A percentile compares a stretch with the other conserved stretches of the same genome.
These are phyloP conservation scores for Pythium myriotylum DNA, from an alignment of 352 stramenopile species.

Conservation along the genomic window DNA sequence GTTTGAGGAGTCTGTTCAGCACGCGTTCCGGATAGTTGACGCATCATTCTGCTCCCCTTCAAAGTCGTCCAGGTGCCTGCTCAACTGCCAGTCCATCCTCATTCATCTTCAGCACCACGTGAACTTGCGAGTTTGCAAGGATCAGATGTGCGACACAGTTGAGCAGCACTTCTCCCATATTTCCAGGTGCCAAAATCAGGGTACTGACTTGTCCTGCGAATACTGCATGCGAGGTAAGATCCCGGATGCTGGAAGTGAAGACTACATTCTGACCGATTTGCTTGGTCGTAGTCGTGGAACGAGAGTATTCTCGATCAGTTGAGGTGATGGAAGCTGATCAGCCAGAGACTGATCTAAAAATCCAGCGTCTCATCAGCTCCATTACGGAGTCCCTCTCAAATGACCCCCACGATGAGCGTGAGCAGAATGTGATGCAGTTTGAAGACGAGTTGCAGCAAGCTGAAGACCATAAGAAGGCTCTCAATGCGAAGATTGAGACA, in stretches of 20 bases:
- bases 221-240: slow-evolving; percentile 38
- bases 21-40: slow-evolving; percentile 34
- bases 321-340: slow-evolving; percentile 36
- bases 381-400: slow-evolving; percentile 32
- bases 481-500: slow-evolving; percentile 20
- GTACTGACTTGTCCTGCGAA: slow-evolving; percentile 24
- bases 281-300: slow-evolving; percentile 23
- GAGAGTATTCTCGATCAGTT: slow-evolving; percentile 29
- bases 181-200: slow-evolving; percentile 26
- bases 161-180: slow-evolving; percentile 38
- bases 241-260: neutral
- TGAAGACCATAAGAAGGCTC: slow-evolving; percentile 29
- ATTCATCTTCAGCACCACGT: slow-evolving; percentile 38
- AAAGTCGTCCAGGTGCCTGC: slow-evolving; percentile 30
- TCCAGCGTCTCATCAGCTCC: slow-evolving; percentile 25
- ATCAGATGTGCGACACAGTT: slow-evolving; percentile 26
- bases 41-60: slow-evolving; percentile 32
- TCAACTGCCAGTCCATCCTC: slow-evolving; percentile 31
- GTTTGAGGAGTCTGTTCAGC: slow-evolving; percentile 26
- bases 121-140: slow-evolving; percentile 27
- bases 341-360: slow-evolving; percentile 23
- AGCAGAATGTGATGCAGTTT: slow-evolving; percentile 33
- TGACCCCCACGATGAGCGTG: slow-evolving; percentile 26
- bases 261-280: neutral
- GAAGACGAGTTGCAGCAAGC: slow-evolving; percentile 38